Evolutionary conservation across 768 basidiomycete species (phyloP), one percentile per base, ranked within the genome.

Genomic region (Termitomyces bulborhizus): DNA sequence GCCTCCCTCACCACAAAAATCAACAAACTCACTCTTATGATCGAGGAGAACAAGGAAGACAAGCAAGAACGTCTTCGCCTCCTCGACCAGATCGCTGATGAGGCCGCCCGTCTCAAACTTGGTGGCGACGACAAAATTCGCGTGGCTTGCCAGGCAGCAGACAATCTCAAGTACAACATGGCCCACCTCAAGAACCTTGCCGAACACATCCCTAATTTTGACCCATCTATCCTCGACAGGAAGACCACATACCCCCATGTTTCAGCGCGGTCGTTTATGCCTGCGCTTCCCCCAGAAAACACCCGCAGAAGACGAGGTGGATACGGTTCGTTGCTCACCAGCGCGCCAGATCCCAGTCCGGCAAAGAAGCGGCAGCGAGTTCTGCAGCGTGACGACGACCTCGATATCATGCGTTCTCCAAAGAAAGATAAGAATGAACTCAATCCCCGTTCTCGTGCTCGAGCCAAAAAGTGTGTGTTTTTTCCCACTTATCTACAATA

Each of bases 101-200:
- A 98, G 71, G 94, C 94, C 0, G 76, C 80, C 46, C 80, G 90
- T 44, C 88, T 97, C 72, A 93, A 94, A 70, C 82, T 93, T 57
- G 95, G 96, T 27, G 91, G 90, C 52, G 96, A 98, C 70, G 97
- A 98, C 83, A 98, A 98, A 78, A 96, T 98, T 70, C 84, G 93
- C 65, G 92, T 96, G 57, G 93, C 93, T 18, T 92, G 87, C 62
- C 86, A 85, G 59, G 93, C 93, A 27, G 90, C 91, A 37, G 94
- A 98, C 74, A 88, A 83, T 63, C 84, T 98, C 70, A 82, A 85
- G 64, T 70, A 71, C 8, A 84, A 90, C 68, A 71, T 77, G 45
- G 66, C 66, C 57, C 84, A 90, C 63, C 80, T 90, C 65, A 75
- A 76, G 47, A 72, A 76, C 24, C 78, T 91, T 34, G 73, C 88